These are phyloP conservation scores for Capillidium heterosporum DNA, from an alignment of 371 early-diverging fungal species.

Conservation along the genomic window DNA sequence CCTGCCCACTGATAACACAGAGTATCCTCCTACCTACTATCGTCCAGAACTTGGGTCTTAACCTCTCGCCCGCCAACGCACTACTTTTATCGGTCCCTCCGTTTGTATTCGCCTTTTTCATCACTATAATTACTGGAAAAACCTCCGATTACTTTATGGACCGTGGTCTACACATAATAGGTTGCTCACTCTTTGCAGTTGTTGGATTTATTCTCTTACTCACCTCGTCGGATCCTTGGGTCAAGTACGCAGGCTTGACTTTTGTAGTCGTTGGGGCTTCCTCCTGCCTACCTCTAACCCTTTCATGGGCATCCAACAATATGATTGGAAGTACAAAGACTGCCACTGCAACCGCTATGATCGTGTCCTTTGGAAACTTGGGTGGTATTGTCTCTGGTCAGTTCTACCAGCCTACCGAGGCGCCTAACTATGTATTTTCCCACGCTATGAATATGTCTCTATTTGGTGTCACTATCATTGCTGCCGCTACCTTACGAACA, in stretches of 20 bases:
- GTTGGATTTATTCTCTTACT: constrained; percentile 12
- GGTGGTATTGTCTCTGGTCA: constrained; percentile 13
- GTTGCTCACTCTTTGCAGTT: constrained; percentile 4
- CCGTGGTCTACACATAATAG: constrained; percentile 12
- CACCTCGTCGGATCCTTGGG: neutral
- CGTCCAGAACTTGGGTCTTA: constrained; percentile 19
- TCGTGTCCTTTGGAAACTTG: constrained; percentile 34
- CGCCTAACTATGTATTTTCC: neutral
- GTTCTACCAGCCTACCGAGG: constrained; percentile 7
- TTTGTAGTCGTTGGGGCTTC: constrained; percentile 10
- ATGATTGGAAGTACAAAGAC: constrained; percentile 38
- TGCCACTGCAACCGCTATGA: constrained; percentile 27
- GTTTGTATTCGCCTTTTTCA: constrained; percentile 14
- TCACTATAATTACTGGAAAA: constrained; percentile 12
- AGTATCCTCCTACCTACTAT: constrained; percentile 33
- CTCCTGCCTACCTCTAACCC: constrained; percentile 5
- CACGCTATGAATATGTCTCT: neutral
- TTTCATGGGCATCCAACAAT: constrained; percentile 24
- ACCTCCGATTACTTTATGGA: constrained; percentile 13
- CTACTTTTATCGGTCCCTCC: constrained; percentile 22
- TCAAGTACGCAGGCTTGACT: constrained; percentile 9
- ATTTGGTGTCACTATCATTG: neutral
- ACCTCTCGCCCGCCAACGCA: constrained; percentile 16
- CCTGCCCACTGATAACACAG: constrained; percentile 19
- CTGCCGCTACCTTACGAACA: neutral